These are phyloP conservation scores for Candida succiphila DNA, from an alignment of 805 yeast species.

Conservation along the genomic window DNA sequence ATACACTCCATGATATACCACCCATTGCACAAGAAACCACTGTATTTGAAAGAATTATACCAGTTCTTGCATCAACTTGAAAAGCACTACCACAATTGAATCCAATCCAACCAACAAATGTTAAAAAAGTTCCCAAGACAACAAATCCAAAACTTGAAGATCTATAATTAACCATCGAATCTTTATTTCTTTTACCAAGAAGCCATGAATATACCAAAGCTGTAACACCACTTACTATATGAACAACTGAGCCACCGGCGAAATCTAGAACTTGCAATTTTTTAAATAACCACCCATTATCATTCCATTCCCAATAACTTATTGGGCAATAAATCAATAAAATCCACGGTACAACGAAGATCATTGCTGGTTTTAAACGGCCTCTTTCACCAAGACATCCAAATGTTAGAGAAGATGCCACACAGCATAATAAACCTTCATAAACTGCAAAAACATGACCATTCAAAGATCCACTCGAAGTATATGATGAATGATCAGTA, in stretches of 20 bases:
- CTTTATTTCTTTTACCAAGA: constrained; percentile 61
- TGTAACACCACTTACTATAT: constrained; percentile 78
- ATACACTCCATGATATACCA: constrained; percentile 74
- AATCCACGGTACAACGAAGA: constrained; percentile 74
- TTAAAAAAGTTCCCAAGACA: constrained; percentile 69
- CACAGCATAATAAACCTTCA: constrained; percentile 78
- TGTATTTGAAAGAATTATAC: constrained; percentile 76
- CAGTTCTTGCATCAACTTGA: constrained; percentile 62
- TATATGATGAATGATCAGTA: no score
- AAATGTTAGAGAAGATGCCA: constrained; percentile 72
- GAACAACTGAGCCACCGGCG: constrained; percentile 95
- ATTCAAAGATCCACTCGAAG: no score
- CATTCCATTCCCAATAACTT: constrained; percentile 86
- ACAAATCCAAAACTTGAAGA: constrained; percentile 84
- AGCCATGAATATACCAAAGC: constrained; percentile 73
- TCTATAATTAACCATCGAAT: constrained; percentile 60
- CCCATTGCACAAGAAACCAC: constrained; percentile 73
- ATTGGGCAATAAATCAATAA: constrained; percentile 83
- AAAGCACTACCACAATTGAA: constrained; percentile 84
- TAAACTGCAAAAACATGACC: constrained; percentile 67
- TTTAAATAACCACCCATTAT: constrained; percentile 74
- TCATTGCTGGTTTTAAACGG: constrained; percentile 66
- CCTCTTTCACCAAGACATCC: constrained; percentile 91
- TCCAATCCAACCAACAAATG: constrained; percentile 88
- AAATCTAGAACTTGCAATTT: constrained; percentile 80